These are phyloP conservation scores for Rhizophagus clarus DNA, from an alignment of 192 early-diverging fungal genomes.

Conservation along the genomic window DNA sequence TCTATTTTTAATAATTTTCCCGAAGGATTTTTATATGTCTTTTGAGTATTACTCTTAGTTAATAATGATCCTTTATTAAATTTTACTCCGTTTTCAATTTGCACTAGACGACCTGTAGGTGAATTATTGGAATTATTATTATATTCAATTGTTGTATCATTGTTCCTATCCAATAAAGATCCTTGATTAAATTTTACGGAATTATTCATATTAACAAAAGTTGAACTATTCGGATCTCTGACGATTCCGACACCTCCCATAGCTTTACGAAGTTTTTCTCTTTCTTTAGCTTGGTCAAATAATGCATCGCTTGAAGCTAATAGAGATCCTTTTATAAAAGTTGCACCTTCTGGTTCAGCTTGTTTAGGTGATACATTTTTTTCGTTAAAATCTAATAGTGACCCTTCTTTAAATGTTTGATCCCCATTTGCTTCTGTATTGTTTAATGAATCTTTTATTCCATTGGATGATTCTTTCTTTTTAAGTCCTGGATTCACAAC, in stretches of 20 bases:
- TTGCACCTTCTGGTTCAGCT: conserved; percentile 5
- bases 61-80: conserved; percentile 32
- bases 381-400: conserved; percentile 9
- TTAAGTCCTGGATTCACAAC: background rate
- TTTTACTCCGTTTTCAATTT: background rate
- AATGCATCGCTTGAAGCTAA: conserved; percentile 23
- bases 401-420: conserved; percentile 16
- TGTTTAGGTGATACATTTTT: conserved; percentile 8
- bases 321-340: conserved; percentile 21
- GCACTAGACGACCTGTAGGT: conserved; percentile 1
- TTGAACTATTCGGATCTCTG: background rate
- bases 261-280: conserved; percentile 10
- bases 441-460: no score
- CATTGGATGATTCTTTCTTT: no score
- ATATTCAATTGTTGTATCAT: background rate
- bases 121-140: background rate
- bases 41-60: background rate
- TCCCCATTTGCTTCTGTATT: background rate
- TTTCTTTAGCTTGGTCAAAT: conserved; percentile 26
- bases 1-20: conserved; percentile 7
- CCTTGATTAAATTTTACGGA: conserved; percentile 23
- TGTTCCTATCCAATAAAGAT: background rate
- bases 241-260: background rate
- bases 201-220: conserved; percentile 6
- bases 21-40: background rate